Evolutionary conservation across 1,139 yeast genomes (phyloP).

Genomic region (Hansenula lynferdii): DNA sequence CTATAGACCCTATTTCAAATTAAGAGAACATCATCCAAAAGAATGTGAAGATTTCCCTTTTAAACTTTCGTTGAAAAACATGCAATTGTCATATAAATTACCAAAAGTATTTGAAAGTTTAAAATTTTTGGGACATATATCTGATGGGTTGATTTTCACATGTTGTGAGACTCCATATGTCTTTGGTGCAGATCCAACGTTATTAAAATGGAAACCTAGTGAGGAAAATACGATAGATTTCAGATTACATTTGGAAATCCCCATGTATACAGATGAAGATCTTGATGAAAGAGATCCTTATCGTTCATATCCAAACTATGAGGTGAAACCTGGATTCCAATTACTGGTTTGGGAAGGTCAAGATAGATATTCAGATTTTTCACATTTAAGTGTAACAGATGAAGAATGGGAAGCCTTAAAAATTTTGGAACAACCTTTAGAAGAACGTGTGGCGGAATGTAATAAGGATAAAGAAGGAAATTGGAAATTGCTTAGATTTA

Average conservation of each 20-base stretch:
- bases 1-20: conserved; percentile 72
- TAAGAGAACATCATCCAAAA: conserved; percentile 66
- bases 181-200: conserved; percentile 78
- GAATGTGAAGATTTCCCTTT: conserved; percentile 78
- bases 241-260: conserved; percentile 65
- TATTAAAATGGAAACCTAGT: conserved; percentile 96
- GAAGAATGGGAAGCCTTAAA: conserved; percentile 83
- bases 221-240: conserved; percentile 93
- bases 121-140: conserved; percentile 75
- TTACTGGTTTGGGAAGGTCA: conserved; percentile 82
- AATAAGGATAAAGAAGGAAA: conserved; percentile 40
- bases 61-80: conserved; percentile 76
- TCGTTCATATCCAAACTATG: conserved; percentile 76
- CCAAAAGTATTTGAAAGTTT: conserved; percentile 70
- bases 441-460: conserved; percentile 90
- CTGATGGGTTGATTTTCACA: conserved; percentile 93
- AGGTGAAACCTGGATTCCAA: conserved; percentile 63
- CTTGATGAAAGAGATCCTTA: conserved; percentile 68
- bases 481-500: conserved; percentile 84
- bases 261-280: conserved; percentile 61
- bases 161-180: conserved; percentile 85
- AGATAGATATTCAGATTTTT: conserved; percentile 59
- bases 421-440: conserved; percentile 68
- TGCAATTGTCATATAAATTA: conserved; percentile 80
- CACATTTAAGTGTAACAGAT: conserved; percentile 55